Percentiles rank a stretch among this genome's conserved stretches.
These are phyloP conservation scores for Trichosporon sp. DNA, from an alignment of 1,284 basidiomycete species.

Conservation along the genomic window DNA sequence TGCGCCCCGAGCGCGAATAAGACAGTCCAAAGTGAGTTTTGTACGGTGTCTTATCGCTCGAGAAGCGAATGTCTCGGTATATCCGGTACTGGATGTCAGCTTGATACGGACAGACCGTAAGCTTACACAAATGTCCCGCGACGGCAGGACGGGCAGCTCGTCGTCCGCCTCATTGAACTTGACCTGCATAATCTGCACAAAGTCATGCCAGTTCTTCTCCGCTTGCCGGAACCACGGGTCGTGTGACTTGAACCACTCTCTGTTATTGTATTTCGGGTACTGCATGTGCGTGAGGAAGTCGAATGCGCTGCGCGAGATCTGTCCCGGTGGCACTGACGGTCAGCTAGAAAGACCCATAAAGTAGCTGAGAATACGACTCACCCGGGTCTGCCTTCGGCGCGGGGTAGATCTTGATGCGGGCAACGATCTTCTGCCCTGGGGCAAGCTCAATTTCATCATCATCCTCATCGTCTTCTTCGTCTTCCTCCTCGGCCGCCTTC, in stretches of 20 bases:
- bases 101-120: too few relatives aligned
- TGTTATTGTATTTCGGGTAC: slow-evolving; percentile 73
- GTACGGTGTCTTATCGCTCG: slow-evolving; percentile 68
- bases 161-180: slow-evolving; percentile 65
- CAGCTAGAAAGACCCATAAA: background rate
- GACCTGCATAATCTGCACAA: slow-evolving; percentile 63
- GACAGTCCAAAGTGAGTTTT: slow-evolving; percentile 59
- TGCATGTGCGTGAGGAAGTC: slow-evolving; percentile 66
- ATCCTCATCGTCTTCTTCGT: slow-evolving; percentile 25
- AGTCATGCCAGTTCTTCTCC: slow-evolving; percentile 81
- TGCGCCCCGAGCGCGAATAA: slow-evolving; percentile 41
- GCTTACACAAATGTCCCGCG: slow-evolving; percentile 75
- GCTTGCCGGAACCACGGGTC: slow-evolving; percentile 75
- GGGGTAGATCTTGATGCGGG: slow-evolving; percentile 45
- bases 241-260: slow-evolving; percentile 62
- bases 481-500: slow-evolving; percentile 5
- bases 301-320: slow-evolving; percentile 76
- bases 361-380: slow-evolving; percentile 39
- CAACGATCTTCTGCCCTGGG: slow-evolving; percentile 37
- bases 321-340: slow-evolving; percentile 67
- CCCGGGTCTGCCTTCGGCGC: slow-evolving; percentile 76
- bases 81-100: slow-evolving; percentile 44
- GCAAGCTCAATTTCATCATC: slow-evolving; percentile 30
- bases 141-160: slow-evolving; percentile 74
- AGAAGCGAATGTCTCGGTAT: slow-evolving; percentile 65